Evolutionary conservation across 169 alveolate species (phyloP).

Genomic region (Perkinsus chesapeaki): DNA sequence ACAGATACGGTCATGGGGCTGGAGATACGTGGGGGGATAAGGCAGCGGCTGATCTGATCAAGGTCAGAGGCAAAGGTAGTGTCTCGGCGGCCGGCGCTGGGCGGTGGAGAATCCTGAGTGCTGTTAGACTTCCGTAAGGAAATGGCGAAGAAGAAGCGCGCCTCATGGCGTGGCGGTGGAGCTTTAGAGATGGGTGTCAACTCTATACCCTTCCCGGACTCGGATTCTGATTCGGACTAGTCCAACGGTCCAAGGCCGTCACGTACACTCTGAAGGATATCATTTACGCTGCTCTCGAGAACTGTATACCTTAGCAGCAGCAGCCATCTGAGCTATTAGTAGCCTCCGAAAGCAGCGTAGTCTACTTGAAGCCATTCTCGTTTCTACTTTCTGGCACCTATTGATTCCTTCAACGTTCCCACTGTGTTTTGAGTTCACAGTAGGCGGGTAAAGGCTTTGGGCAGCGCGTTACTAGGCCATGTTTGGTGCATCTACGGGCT

Average conservation of each 20-base stretch:
- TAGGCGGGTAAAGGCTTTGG: not conserved
- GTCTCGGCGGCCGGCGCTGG: not conserved
- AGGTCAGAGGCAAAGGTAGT: slow-evolving; percentile 4
- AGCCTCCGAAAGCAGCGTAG: too few species aligned
- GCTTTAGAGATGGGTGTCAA: not conserved
- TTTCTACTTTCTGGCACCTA: not conserved
- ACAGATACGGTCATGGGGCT: not conserved
- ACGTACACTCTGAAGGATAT: too few species aligned
- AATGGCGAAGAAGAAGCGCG: slow-evolving; percentile 14
- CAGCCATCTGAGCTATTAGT: too few species aligned
- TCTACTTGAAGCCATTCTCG: not conserved
- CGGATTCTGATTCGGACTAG: slow-evolving; percentile 2
- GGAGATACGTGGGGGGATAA: slow-evolving; percentile 17
- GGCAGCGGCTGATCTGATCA: not conserved
- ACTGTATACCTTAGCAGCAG: too few species aligned
- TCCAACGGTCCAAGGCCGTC: too few species aligned
- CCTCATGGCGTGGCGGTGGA: slow-evolving; percentile 16
- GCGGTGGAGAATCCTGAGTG: not conserved
- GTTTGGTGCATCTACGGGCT: not conserved
- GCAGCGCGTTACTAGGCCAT: not conserved
- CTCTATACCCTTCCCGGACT: slow-evolving; percentile 3
- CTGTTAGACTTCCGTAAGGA: not conserved
- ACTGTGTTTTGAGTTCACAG: too few species aligned
- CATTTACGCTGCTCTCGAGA: too few species aligned
- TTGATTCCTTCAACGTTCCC: not conserved